A percentile compares a stretch with the other conserved stretches of the same genome.
These are phyloP conservation scores for Phytophthora sansomeana DNA, from an alignment of 352 stramenopile genomes.

Conservation along the genomic window DNA sequence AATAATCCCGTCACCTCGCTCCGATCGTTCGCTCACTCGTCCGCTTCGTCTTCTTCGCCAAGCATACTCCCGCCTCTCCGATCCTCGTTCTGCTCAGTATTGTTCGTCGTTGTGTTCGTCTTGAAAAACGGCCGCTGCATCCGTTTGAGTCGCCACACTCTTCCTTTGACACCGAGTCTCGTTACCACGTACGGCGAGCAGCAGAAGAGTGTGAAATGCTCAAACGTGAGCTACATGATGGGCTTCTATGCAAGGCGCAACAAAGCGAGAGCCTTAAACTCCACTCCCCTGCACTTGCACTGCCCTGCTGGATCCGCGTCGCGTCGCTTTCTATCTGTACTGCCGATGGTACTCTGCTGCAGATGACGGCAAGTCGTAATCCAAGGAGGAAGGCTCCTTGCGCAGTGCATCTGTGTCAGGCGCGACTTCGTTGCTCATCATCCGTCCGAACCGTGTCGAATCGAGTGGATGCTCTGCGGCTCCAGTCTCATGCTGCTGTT, in stretches of 20 bases:
- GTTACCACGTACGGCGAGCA: constrained; percentile 10
- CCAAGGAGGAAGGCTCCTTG: constrained; percentile 35
- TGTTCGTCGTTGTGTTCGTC: constrained; percentile 23
- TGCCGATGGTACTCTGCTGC: constrained; percentile 49
- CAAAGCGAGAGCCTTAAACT: background rate
- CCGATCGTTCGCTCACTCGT: constrained; percentile 7
- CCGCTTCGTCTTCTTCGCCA: constrained; percentile 15
- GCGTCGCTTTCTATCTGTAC: constrained; percentile 46
- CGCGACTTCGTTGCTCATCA: constrained; percentile 46
- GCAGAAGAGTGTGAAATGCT: constrained; percentile 23
- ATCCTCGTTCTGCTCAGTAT: constrained; percentile 29
- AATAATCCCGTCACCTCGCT: constrained; percentile 26
- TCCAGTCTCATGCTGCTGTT: constrained; percentile 32
- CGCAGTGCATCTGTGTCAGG: constrained; percentile 31
- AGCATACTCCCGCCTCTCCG: constrained; percentile 24
- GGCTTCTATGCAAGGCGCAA: constrained; percentile 20
- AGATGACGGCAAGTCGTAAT: constrained; percentile 49
- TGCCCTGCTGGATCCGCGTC: constrained; percentile 25
- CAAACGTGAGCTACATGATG: constrained; percentile 22
- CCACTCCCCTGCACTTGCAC: constrained; percentile 5
- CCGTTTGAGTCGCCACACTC: constrained; percentile 13
- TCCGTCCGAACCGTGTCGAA: constrained; percentile 44
- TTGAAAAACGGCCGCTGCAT: constrained; percentile 18
- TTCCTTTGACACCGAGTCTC: constrained; percentile 11
- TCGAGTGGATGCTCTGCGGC: constrained; percentile 54